Evolutionary conservation across 2,329 filamentous ascomycete species (phyloP).

Genomic region (Beauveria caledonica): DNA sequence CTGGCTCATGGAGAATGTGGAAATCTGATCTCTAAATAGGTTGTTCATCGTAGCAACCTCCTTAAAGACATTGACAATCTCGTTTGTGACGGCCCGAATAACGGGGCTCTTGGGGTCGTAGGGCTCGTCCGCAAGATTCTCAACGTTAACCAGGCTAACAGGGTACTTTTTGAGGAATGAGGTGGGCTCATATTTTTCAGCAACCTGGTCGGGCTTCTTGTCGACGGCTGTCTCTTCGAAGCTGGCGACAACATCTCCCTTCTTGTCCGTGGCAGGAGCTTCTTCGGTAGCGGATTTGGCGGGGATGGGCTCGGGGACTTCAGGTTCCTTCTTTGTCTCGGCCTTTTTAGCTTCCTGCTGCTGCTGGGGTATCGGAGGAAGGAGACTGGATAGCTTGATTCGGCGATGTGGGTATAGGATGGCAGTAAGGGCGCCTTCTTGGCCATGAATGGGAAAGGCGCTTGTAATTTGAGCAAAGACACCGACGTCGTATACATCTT

Average conservation of each 20-base stretch:
- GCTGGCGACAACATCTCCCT: conserved; percentile 91
- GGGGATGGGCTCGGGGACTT: conserved; percentile 51
- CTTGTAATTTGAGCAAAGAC: conserved; percentile 98
- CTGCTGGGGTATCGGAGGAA: conserved; percentile 47
- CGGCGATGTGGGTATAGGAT: conserved; percentile 93
- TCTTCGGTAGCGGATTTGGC: conserved; percentile 46
- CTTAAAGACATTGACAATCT: conserved; percentile 98
- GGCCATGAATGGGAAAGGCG: conserved; percentile 82
- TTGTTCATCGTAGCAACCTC: conserved; percentile 91
- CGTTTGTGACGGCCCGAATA: conserved; percentile 86
- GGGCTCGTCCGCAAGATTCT: conserved; percentile 82
- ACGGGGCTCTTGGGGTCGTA: conserved; percentile 84
- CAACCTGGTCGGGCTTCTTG: conserved; percentile 40
- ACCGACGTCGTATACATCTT: conserved; percentile 91
- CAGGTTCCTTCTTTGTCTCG: conserved; percentile 39
- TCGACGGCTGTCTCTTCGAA: conserved; percentile 78
- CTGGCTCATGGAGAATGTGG: conserved; percentile 92
- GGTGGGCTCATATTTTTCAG: conserved; percentile 70
- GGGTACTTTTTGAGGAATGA: conserved; percentile 86
- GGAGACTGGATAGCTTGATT: conserved; percentile 78
- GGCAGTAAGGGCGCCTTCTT: conserved; percentile 77
- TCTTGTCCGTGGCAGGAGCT: conserved; percentile 50
- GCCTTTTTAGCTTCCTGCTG: conserved; percentile 32
- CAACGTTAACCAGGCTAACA: conserved; percentile 90
- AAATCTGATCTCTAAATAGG: conserved; percentile 93